phyloP scores from a whole-genome alignment of 805 yeast species.

The Torulaspora maleeae region DNA sequence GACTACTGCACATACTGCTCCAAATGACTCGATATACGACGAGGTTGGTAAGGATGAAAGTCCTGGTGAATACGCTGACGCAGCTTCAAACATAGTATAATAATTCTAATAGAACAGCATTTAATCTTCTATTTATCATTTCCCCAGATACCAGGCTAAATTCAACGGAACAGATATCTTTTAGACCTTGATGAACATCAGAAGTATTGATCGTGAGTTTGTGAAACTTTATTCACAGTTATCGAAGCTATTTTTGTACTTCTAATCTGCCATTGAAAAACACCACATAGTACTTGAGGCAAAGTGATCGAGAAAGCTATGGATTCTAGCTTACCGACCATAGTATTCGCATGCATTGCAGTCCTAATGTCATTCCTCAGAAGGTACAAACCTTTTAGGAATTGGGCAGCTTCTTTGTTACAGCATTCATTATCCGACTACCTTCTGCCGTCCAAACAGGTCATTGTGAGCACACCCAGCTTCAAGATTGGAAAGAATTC shows the following conservation, averaged over 20 bases:
- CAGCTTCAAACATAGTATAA: constrained; percentile 7
- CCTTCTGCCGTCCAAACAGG: constrained; percentile 12
- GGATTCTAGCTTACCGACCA: constrained; percentile 5
- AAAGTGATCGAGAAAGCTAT: not conserved
- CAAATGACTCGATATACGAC: constrained; percentile 7
- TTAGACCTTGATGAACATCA: too few relatives aligned
- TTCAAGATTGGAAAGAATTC: constrained; percentile 13
- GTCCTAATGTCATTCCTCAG: constrained; percentile 22
- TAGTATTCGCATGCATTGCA: constrained; percentile 17
- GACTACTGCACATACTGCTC: constrained; percentile 4
- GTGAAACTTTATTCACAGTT: not conserved
- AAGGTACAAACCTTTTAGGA: constrained; percentile 19
- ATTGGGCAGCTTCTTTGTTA: constrained; percentile 19
- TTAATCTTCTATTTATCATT: not conserved
- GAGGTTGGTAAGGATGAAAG: constrained; percentile 2
- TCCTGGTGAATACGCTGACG: not conserved
- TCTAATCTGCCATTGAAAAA: not conserved
- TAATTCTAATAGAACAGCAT: not conserved
- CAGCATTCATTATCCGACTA: constrained; percentile 17
- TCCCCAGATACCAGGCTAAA: not conserved
- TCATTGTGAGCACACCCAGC: constrained; percentile 12
- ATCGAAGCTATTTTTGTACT: not conserved
- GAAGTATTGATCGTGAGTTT: not conserved
- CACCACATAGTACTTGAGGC: not conserved
- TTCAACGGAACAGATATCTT: too few relatives aligned